Base-by-base conservation (phyloP, 495 filamentous ascomycete species). In the Podospora pseudocomata region DNA sequence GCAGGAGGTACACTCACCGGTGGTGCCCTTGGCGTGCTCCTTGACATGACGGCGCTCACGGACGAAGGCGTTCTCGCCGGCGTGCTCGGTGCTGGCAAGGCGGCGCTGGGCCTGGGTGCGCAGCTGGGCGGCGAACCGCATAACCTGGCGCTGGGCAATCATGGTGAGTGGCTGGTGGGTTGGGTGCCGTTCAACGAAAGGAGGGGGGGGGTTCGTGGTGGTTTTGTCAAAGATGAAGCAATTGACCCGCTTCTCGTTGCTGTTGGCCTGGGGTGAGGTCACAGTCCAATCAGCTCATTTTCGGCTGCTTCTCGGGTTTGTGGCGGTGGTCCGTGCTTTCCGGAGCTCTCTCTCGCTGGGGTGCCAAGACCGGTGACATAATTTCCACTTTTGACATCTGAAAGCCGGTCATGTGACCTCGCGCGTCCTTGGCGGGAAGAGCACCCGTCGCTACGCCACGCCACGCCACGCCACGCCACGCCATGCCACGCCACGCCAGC, bases 51-150 rank as follows among this genome's bases (percentile, higher is more conserved):
- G 82, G 72, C 94, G 86, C 85, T 97, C 93, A 66, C 89, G 87
- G 80, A 94, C 88, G 86, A 97, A 97, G 71, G 86, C 85, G 81
- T 94, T 97, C 85, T 95, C 91, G 70, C 87, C 88, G n/a, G 72
- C 69, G 64, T 83, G 78, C 68, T 79, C 76, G 39, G 76, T 70
- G 82, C 86, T 90, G 79, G 87, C 89, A 71, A 90, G 81, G 73
- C 91, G 90, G 76, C 89, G 89, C 83, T 89, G 89, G 75, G 87
- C 72, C 70, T 84, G 74, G 86, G 79, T 60, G 81, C 84, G 86
- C 67, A 82, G 73, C 78, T 85, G 86, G 74, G 84, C 82, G 70
- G 81, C 73, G 72, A 85, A 78, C 76, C 87, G 88, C 81, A 85
- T 87, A 66, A 83, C 76, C 60, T 87, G 75, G 76, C 88, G 87